These are phyloP conservation scores for Metschnikowia koreensis DNA, from an alignment of 805 yeast genomes.

Conservation along the genomic window DNA sequence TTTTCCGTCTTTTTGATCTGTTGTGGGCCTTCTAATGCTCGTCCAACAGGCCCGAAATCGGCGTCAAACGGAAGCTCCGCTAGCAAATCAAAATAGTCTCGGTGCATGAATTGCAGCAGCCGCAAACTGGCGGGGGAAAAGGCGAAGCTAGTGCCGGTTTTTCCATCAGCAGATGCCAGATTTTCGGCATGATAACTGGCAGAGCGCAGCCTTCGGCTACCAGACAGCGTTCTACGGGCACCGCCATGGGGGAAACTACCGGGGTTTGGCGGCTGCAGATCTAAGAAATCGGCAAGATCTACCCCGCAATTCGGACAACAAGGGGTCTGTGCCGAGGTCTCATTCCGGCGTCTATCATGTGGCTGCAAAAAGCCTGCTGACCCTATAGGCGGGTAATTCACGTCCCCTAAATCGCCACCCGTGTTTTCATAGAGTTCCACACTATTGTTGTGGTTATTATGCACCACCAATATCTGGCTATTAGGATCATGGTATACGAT, in stretches of 20 bases:
- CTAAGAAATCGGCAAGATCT: conserved; percentile 9
- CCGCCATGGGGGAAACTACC: no score
- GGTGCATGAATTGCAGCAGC: conserved; percentile 27
- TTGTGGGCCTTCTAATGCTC: conserved; percentile 1
- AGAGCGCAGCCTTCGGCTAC: not conserved
- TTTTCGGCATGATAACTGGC: not conserved
- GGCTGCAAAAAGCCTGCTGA: not conserved
- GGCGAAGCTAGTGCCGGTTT: not conserved
- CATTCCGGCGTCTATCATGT: not conserved
- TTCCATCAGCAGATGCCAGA: not conserved
- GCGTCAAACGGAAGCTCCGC: conserved; percentile 24
- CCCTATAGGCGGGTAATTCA: not conserved
- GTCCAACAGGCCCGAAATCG: conserved; percentile 3
- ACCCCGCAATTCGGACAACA: conserved; percentile 15
- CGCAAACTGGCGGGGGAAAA: not conserved
- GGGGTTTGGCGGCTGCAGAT: no score
- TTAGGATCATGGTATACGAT: conserved; percentile 37
- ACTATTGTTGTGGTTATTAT: conserved; percentile 31
- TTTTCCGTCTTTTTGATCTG: not conserved
- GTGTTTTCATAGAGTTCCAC: conserved; percentile 21
- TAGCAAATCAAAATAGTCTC: conserved; percentile 37
- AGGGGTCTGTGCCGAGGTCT: not conserved
- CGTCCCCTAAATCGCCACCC: conserved; percentile 15
- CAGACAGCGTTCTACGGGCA: not conserved
- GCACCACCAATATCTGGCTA: conserved; percentile 34